phyloP scores from a whole-genome alignment of 495 filamentous ascomycete species.

The Penicillium manginii region DNA sequence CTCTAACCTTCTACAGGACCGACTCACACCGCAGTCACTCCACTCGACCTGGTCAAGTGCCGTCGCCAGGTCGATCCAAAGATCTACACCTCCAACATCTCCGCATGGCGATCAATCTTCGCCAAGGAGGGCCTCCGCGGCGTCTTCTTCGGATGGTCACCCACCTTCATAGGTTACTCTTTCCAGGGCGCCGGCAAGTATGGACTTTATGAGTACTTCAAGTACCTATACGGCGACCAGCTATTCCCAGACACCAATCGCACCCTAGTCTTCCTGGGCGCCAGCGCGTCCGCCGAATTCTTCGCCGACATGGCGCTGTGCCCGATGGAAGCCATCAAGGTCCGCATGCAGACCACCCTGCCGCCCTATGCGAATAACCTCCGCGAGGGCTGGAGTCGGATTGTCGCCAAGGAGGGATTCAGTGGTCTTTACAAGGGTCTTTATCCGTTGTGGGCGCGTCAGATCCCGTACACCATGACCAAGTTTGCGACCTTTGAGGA shows the following conservation, averaged over 20 bases:
- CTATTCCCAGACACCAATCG: slow-evolving; percentile 64
- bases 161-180: slow-evolving; percentile 71
- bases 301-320: slow-evolving; percentile 70
- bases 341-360: slow-evolving; percentile 72
- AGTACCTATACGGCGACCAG: slow-evolving; percentile 68
- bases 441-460: slow-evolving; percentile 70
- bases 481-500: slow-evolving; percentile 78
- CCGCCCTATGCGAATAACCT: slow-evolving; percentile 65
- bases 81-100: slow-evolving; percentile 69
- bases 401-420: slow-evolving; percentile 62
- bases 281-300: slow-evolving; percentile 69
- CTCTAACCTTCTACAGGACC: slow-evolving; percentile 31
- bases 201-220: slow-evolving; percentile 77
- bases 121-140: slow-evolving; percentile 67
- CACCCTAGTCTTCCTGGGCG: slow-evolving; percentile 66
- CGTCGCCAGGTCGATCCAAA: slow-evolving; percentile 73
- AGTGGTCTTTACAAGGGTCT: slow-evolving; percentile 69
- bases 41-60: slow-evolving; percentile 69
- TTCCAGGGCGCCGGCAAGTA: slow-evolving; percentile 80
- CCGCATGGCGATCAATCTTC: slow-evolving; percentile 68
- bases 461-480: slow-evolving; percentile 78
- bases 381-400: slow-evolving; percentile 65
- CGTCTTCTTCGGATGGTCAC: slow-evolving; percentile 73
- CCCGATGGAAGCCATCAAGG: slow-evolving; percentile 72
- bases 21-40: slow-evolving; percentile 64